Base-by-base conservation (phyloP, 2,329 filamentous ascomycete species). In the Colletotrichum sp. region DNA sequence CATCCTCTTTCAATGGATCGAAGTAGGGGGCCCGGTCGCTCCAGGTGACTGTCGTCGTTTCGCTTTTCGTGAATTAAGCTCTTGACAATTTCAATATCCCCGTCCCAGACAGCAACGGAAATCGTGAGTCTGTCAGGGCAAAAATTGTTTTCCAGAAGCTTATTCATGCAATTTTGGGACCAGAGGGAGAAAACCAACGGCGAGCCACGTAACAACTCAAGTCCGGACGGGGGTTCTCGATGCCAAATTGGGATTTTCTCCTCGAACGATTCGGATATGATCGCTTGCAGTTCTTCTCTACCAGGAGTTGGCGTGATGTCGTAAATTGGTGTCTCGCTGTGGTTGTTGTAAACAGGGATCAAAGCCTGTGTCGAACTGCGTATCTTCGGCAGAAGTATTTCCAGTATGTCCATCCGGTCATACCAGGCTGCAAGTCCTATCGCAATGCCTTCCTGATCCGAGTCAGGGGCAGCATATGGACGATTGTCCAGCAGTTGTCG, bases 391-490 rank as follows among this genome's bases (percentile, higher is more conserved):
- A 55, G 13, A 11, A 55, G 51, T 0, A 55, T 57, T 1, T 57
- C 8, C 13, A 57, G 1, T 57, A 57, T 18, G 13, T 57, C 13
- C 1, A 11, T 0, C 4, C 13, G 0, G 13, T 0, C 7, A 2
- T 57, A 0, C 54, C 54, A 57, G 1, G 7, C 4, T 29, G 54
- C 54, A 0, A 57, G 54, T 11, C 54, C 54, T 8, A 57, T 18
- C 1, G 24, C 24, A 0, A 2, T 0, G 0, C 54, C 54, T 29
- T 57, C 54, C 16, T 3, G 3, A 3, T 24, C 4, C 7, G 43
- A 1, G 8, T 0, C 24, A 16, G 8, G 1, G 21, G 3, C 1
- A 5, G 0, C 0, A 13, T 8, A 8, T 8, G n/a, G 51, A 15
- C 24, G 24, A 55, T 55, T 55, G 13, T 0, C 0, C 4, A 55